These are phyloP conservation scores for Chamaenerion angustifolium DNA, from an alignment of 345 rosid species.

Conservation along the genomic window DNA sequence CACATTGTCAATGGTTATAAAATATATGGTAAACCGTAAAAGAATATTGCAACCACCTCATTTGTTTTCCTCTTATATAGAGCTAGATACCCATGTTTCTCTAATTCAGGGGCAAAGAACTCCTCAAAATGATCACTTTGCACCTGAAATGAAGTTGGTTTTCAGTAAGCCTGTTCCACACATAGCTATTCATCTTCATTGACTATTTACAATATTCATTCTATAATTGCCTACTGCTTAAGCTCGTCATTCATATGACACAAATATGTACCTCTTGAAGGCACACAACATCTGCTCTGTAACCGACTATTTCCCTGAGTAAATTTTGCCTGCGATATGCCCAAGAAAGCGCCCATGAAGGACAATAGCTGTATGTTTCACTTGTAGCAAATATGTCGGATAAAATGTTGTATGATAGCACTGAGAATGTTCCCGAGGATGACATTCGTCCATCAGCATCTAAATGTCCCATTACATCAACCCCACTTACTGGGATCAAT, in stretches of 20 bases:
- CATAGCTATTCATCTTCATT: not conserved
- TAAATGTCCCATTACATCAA: constrained; percentile 44
- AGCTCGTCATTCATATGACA: not conserved
- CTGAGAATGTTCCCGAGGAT: constrained; percentile 70
- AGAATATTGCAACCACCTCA: constrained; percentile 39
- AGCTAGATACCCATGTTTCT: constrained; percentile 91
- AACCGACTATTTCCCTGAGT: constrained; percentile 79
- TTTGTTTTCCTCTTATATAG: constrained; percentile 78
- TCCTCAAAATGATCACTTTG: constrained; percentile 90
- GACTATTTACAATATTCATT: not conserved
- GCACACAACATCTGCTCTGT: constrained; percentile 89
- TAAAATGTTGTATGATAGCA: constrained; percentile 88
- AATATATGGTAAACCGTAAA: not conserved
- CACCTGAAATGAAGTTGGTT: constrained; percentile 34
- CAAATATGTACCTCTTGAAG: constrained; percentile 70
- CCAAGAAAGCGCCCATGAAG: constrained; percentile 98
- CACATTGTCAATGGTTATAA: not conserved
- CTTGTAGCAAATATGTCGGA: constrained; percentile 66
- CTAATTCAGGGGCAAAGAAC: constrained; percentile 84
- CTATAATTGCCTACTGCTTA: not conserved
- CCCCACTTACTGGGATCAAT: constrained; percentile 59
- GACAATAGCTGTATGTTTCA: constrained; percentile 80
- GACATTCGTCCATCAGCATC: constrained; percentile 58
- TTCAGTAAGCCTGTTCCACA: not conserved
- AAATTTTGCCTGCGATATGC: constrained; percentile 88